Conservation (phyloP, 805 yeast species). For the Wickerhamomyces kurtzmanii region DNA sequence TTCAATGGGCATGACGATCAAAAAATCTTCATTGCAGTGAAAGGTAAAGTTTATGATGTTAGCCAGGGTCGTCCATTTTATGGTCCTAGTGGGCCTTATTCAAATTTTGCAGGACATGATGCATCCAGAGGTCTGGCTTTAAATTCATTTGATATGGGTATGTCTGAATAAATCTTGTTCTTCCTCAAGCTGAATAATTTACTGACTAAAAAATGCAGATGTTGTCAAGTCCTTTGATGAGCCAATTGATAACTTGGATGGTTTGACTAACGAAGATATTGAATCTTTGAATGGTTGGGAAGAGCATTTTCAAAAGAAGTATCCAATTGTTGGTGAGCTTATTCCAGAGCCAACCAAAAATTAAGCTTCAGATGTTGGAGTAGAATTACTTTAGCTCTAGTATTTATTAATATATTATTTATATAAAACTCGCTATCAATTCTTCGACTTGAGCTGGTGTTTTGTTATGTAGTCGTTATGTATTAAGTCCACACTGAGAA, state of each 20-base stretch:
- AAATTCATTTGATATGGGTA: slow-evolving; percentile 68
- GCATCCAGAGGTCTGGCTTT: slow-evolving; percentile 88
- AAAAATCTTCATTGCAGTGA: slow-evolving; percentile 78
- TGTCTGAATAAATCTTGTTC: slow-evolving; percentile 5
- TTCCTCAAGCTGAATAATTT: not conserved
- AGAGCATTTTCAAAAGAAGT: slow-evolving; percentile 71
- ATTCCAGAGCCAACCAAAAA: no score
- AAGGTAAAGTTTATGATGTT: slow-evolving; percentile 80
- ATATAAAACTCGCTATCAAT: no score
- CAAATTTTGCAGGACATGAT: slow-evolving; percentile 92
- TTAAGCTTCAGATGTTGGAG: no score
- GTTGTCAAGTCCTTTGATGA: slow-evolving; percentile 59
- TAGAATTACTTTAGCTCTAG: no score
- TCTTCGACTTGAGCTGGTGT: no score
- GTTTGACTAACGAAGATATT: slow-evolving; percentile 47
- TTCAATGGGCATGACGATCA: slow-evolving; percentile 77
- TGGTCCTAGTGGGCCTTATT: slow-evolving; percentile 94
- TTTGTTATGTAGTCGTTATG: no score
- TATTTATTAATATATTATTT: no score
- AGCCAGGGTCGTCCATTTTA: slow-evolving; percentile 72
- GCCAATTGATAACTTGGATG: slow-evolving; percentile 67
- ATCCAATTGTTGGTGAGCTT: slow-evolving; percentile 69
- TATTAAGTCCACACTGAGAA: no score
- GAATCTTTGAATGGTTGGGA: slow-evolving; percentile 81
- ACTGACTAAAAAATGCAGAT: slow-evolving; percentile 14